Evolutionary conservation across 2,329 filamentous ascomycete genomes (phyloP).

Genomic region (Penicillium sp.): DNA sequence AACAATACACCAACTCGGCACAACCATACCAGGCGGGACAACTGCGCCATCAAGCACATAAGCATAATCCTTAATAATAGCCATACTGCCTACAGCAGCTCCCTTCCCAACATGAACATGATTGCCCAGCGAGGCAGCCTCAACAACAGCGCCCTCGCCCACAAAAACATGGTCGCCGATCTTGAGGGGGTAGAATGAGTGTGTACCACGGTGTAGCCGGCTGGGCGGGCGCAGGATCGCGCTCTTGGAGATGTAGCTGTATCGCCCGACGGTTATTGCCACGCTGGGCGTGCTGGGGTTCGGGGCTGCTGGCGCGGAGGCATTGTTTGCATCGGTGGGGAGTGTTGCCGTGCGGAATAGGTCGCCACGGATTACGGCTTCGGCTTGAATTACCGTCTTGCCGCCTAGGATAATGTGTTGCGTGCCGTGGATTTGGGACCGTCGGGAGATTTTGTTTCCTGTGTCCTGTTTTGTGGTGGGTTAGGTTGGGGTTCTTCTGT

Average conservation of each 20-base stretch:
- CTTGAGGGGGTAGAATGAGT: conserved; percentile 73
- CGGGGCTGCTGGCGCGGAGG: conserved; percentile 31
- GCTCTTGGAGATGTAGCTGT: conserved; percentile 80
- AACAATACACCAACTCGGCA: conserved; percentile 90
- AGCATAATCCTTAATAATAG: conserved; percentile 90
- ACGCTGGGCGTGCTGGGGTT: conserved; percentile 35
- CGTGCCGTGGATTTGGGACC: conserved; percentile 86
- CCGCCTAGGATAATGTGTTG: conserved; percentile 97
- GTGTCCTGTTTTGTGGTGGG: conserved; percentile 65
- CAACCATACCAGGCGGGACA: conserved; percentile 82
- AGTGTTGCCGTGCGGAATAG: conserved; percentile 56
- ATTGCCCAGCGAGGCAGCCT: conserved; percentile 77
- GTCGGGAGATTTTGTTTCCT: conserved; percentile 95
- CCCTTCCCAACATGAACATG: conserved; percentile 82
- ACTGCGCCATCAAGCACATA: conserved; percentile 81
- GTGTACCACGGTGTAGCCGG: conserved; percentile 69
- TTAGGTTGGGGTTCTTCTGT: conserved; percentile 1
- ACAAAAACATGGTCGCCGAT: conserved; percentile 95
- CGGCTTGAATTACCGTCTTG: conserved; percentile 91
- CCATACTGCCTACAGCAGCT: conserved; percentile 78
- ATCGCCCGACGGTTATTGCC: conserved; percentile 82
- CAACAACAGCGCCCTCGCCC: conserved; percentile 69
- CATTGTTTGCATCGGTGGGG: conserved; percentile 32
- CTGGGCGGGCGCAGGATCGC: conserved; percentile 79
- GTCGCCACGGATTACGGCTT: conserved; percentile 91